Evolutionary conservation across 2,329 filamentous ascomycete genomes (phyloP).

Genomic region (Paraphoma chrysanthemicola): DNA sequence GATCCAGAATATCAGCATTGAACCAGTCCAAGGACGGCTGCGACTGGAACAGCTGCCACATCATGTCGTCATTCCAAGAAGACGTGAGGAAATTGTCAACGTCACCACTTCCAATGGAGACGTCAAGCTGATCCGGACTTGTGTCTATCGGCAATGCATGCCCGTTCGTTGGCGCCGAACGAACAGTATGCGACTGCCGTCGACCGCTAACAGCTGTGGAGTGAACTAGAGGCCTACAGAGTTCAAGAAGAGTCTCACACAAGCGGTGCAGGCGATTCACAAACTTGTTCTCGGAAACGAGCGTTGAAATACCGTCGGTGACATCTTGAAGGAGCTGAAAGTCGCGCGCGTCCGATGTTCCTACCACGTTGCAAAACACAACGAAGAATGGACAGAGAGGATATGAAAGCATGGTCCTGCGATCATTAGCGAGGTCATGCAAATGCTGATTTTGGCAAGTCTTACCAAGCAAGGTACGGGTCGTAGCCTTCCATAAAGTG

Average conservation of each 20-base stretch:
- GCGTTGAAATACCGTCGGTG: constrained; percentile 32
- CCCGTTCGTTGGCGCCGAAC: neutral
- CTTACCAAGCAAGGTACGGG: constrained; percentile 39
- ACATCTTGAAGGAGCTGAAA: constrained; percentile 41
- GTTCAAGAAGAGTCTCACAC: constrained; percentile 34
- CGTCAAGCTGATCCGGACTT: neutral
- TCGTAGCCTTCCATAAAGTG: constrained; percentile 41
- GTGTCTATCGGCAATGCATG: constrained; percentile 1
- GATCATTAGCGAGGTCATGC: constrained; percentile 8
- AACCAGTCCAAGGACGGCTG: constrained; percentile 46
- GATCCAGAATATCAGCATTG: constrained; percentile 40
- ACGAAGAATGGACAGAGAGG: constrained; percentile 45
- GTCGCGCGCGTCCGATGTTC: constrained; percentile 37
- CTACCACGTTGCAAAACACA: constrained; percentile 47
- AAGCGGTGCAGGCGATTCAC: constrained; percentile 36
- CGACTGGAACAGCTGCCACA: constrained; percentile 43
- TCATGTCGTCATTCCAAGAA: constrained; percentile 43
- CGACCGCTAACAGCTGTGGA: neutral
- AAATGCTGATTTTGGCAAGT: neutral
- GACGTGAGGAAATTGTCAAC: constrained; percentile 18
- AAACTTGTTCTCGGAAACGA: constrained; percentile 39
- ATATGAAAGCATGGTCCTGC: constrained; percentile 43
- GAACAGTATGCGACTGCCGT: neutral
- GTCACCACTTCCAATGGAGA: neutral
- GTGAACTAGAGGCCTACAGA: constrained; percentile 39